Base-by-base conservation (phyloP, 2,329 filamentous ascomycete genomes). In the Nigrospora osmanthi region DNA sequence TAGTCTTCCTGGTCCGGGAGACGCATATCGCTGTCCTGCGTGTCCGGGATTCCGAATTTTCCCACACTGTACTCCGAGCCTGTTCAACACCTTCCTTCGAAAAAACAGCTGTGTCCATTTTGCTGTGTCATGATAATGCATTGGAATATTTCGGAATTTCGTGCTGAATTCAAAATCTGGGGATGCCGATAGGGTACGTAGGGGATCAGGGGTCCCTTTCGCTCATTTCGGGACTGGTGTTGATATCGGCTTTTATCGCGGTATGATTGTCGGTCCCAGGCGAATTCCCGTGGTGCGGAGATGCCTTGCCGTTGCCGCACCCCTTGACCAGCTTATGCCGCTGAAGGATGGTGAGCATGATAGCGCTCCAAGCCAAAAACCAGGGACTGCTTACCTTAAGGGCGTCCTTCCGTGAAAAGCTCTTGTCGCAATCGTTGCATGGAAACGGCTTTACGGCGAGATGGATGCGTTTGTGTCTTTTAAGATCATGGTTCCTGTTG, bases 371-470 rank as follows among this genome's bases (percentile, higher is more conserved):
- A 37, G 15, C 37, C 19, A 23, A 16, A 35, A 45, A n/a, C 11
- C 23, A n/a, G 40, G 38, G 36, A 3, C 43, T 13, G 37, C 80
- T 57, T 70, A 97, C 93, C 87, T 97, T 97, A 30, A 98, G 72
- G 11, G 93, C 93, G 65, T 97, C 93, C 63, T 97, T 97, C 48
- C 93, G 78, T 3, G 90, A 96, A 59, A 98, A 98, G 61, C 87
- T 93, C 77, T 97, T 97, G 49, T 95, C 89, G 62, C 93, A 98
- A 58, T 85, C 85, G 7, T 73, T 80, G 63, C 93, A 98, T 0
- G 90, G 90, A 63, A 91, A 97, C 0, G 93, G 93, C 72, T 98
- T 98, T 35, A 97, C 88, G 0, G 89, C 87, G 47, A 97, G 68
- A 65, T 98, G 93, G 47, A 97, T 97, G 41, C 89, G 75, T 72